Conservation (phyloP, 345 rosid genomes). For the Erodium maritimum region DNA sequence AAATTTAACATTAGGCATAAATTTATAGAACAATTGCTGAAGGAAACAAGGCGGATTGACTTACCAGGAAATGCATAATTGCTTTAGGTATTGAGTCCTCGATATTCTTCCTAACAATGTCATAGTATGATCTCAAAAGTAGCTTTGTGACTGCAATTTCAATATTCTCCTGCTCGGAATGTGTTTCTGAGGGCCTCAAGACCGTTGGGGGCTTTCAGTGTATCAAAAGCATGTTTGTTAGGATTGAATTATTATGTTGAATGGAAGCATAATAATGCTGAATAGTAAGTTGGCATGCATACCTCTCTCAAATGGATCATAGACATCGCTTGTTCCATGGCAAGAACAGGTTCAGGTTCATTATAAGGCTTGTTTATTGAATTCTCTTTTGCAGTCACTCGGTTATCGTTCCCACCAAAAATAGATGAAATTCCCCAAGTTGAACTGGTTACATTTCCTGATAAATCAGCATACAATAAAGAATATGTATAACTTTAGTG, state of each 20-base stretch:
- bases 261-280: not conserved
- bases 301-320: slow-evolving; percentile 89
- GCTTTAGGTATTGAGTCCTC: slow-evolving; percentile 88
- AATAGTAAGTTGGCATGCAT: not conserved
- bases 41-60: not conserved
- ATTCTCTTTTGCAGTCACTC: slow-evolving; percentile 50
- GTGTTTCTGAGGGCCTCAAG: slow-evolving; percentile 74
- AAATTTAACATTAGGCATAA: no score
- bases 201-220: slow-evolving; percentile 63
- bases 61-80: slow-evolving; percentile 95
- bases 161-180: slow-evolving; percentile 66
- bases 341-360: slow-evolving; percentile 52
- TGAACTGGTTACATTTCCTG: slow-evolving; percentile 46
- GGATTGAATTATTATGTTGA: not conserved
- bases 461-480: not conserved
- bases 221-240: not conserved
- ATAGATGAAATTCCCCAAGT: slow-evolving; percentile 91
- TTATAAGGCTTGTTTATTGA: slow-evolving; percentile 29
- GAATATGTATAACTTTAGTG: no score
- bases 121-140: slow-evolving; percentile 80
- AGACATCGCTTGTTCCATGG: slow-evolving; percentile 41
- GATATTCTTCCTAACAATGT: slow-evolving; percentile 88
- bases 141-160: slow-evolving; percentile 75
- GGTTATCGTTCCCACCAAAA: slow-evolving; percentile 63
- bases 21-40: no score